These are phyloP conservation scores for Esteya vermicola DNA, from an alignment of 2,329 filamentous ascomycete species.

Conservation along the genomic window DNA sequence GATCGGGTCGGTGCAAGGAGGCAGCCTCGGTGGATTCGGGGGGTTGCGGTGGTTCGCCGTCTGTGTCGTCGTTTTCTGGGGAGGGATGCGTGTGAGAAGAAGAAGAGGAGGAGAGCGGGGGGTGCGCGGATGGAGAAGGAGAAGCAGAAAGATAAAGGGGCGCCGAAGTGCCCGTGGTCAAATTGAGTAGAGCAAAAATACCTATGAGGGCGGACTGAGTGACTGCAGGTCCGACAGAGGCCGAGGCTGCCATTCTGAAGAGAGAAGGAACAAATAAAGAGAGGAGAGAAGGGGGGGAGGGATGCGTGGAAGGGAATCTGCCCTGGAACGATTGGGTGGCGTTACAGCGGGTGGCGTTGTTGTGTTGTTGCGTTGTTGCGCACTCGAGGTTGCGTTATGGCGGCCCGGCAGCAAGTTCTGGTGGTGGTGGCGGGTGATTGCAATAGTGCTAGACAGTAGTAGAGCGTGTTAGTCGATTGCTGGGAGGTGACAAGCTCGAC, in stretches of 20 bases:
- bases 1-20: not conserved
- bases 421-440: not conserved
- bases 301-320: not conserved
- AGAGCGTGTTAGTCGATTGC: not conserved
- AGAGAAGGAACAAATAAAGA: not conserved
- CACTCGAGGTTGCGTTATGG: too few relatives aligned
- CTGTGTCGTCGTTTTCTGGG: slow-evolving; percentile 8
- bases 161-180: slow-evolving; percentile 4
- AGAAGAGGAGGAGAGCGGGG: not conserved
- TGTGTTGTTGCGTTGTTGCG: too few relatives aligned
- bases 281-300: not conserved
- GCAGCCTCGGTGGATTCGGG: not conserved
- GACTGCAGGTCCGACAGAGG: slow-evolving; percentile 15
- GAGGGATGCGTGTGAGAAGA: slow-evolving; percentile 1
- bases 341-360: not conserved
- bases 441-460: not conserved
- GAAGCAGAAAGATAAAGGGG: not conserved
- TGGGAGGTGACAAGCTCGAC: too few relatives aligned
- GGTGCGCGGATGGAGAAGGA: not conserved
- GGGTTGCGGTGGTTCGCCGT: slow-evolving; percentile 7
- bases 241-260: slow-evolving; percentile 16
- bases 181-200: slow-evolving; percentile 14
- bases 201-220: slow-evolving; percentile 17
- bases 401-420: too few relatives aligned
- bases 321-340: too few relatives aligned